A percentile compares a stretch with the other conserved stretches of the same genome.
phyloP scores from a whole-genome alignment of 345 rosid genomes.

The Gossypioides kirkii region DNA sequence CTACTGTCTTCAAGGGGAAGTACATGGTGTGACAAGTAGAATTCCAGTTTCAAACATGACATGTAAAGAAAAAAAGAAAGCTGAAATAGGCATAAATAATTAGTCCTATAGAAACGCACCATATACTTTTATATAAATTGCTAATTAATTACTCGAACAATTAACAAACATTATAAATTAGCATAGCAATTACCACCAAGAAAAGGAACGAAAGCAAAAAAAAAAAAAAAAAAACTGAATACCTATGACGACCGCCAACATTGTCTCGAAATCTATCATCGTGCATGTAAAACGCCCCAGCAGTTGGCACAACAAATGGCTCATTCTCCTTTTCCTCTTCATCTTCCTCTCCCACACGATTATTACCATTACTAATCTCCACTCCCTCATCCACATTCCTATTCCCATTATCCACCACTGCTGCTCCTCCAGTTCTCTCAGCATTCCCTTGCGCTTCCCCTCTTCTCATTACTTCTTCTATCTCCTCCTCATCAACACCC shows the following conservation, averaged over 20 bases:
- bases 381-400: constrained; percentile 24
- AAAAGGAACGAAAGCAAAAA: neutral
- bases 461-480: constrained; percentile 12
- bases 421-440: constrained; percentile 21
- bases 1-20: neutral
- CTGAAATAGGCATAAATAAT: neutral
- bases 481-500: constrained; percentile 26
- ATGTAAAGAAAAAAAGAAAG: neutral
- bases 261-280: constrained; percentile 83
- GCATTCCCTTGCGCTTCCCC: constrained; percentile 20
- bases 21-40: neutral
- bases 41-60: neutral
- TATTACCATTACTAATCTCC: constrained; percentile 21
- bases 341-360: constrained; percentile 30
- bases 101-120: neutral
- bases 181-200: neutral
- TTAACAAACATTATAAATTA: neutral
- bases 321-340: constrained; percentile 63
- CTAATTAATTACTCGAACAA: neutral
- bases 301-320: constrained; percentile 94
- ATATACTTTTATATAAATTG: neutral
- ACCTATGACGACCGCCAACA: constrained; percentile 64
- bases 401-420: constrained; percentile 20
- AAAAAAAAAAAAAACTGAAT: neutral
- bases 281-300: constrained; percentile 97